Conservation (phyloP, 805 yeast genomes). For the Debaryomyces prosopidis region DNA sequence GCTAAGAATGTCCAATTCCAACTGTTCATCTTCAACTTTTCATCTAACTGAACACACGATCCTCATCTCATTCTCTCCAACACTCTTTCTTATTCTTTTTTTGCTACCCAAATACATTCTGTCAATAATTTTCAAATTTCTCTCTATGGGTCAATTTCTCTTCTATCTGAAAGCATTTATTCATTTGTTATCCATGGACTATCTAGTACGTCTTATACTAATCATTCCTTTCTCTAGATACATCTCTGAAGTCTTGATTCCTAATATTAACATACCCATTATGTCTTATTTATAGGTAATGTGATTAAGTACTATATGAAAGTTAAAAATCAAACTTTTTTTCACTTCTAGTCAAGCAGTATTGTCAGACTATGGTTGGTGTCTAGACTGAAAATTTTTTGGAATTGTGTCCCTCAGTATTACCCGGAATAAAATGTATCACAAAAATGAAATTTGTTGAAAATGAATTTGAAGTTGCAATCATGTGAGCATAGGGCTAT, state of each 20-base stretch:
- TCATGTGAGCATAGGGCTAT: not conserved
- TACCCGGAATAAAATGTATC: not conserved
- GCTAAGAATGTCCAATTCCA: too few relatives aligned
- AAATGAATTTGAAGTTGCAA: not conserved
- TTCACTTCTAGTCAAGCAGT: not conserved
- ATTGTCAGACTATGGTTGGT: not conserved
- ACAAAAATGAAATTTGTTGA: not conserved
- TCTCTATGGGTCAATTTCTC: too few relatives aligned
- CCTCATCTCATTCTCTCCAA: too few relatives aligned
- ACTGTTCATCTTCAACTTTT: too few relatives aligned
- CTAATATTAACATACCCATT: slow-evolving; percentile 20
- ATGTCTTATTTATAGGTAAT: slow-evolving; percentile 15
- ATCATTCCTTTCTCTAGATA: not conserved
- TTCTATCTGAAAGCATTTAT: too few relatives aligned
- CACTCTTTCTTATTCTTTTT: too few relatives aligned
- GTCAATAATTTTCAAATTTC: too few relatives aligned
- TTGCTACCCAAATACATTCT: too few relatives aligned
- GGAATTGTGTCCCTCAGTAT: not conserved
- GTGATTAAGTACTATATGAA: not conserved
- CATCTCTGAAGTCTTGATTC: not conserved
- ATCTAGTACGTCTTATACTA: not conserved
- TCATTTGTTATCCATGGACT: too few relatives aligned
- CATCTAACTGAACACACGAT: too few relatives aligned
- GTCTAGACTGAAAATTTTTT: not conserved
- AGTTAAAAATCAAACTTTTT: not conserved